These are phyloP conservation scores for Thelephora ganbajun DNA, from an alignment of 768 basidiomycete species.

Conservation along the genomic window DNA sequence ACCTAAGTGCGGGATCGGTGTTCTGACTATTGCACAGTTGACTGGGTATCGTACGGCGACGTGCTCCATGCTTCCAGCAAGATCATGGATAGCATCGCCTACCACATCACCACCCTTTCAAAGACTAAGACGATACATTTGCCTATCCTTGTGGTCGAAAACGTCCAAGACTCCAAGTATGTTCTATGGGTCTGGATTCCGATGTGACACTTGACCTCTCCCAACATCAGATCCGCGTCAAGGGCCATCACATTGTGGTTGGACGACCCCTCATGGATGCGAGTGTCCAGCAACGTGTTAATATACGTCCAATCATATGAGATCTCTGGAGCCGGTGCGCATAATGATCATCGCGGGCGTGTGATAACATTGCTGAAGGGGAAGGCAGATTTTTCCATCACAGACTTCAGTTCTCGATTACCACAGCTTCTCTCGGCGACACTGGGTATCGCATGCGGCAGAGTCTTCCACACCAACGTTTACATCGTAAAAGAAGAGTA, in stretches of 20 bases:
- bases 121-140: background rate
- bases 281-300: background rate
- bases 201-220: no score
- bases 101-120: background rate
- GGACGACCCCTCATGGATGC: background rate
- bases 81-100: background rate
- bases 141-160: background rate
- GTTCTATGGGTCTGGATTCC: background rate
- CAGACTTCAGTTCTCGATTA: background rate
- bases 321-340: background rate
- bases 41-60: slow-evolving; percentile 14
- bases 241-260: background rate
- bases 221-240: background rate
- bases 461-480: background rate
- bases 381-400: background rate
- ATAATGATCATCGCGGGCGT: background rate
- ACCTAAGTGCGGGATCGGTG: background rate
- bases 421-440: background rate
- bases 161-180: background rate
- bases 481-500: background rate
- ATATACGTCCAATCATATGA: background rate
- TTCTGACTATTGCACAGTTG: slow-evolving; percentile 9
- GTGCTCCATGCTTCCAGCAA: slow-evolving; percentile 4
- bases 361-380: background rate
- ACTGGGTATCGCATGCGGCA: background rate